A percentile compares a stretch with the other conserved stretches of the same genome.
These are phyloP conservation scores for Russula virescens DNA, from an alignment of 768 basidiomycete species.

Conservation along the genomic window DNA sequence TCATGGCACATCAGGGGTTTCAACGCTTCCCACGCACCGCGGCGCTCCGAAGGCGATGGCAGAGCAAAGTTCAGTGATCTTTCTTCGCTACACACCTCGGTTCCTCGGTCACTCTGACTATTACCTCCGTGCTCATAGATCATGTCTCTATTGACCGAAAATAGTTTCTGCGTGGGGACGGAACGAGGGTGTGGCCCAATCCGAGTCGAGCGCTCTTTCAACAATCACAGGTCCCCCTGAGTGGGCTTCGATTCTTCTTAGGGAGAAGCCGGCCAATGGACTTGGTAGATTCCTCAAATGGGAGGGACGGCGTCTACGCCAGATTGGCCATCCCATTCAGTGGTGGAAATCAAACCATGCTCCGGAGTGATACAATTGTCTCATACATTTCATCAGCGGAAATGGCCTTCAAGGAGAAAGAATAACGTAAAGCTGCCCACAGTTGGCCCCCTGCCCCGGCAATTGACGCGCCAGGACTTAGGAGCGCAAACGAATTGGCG, in stretches of 20 bases:
- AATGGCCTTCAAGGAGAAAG: background rate
- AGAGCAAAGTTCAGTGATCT: background rate
- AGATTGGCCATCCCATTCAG: background rate
- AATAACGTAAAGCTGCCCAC: background rate
- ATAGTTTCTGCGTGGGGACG: background rate
- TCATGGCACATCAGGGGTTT: background rate
- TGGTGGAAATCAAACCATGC: background rate
- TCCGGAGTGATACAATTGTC: background rate
- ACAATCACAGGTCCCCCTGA: background rate
- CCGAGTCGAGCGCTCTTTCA: background rate
- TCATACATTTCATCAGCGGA: background rate
- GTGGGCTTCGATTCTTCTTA: background rate
- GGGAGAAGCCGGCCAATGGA: background rate
- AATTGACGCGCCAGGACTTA: background rate
- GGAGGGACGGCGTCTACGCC: background rate
- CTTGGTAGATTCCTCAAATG: background rate
- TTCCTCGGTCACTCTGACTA: background rate
- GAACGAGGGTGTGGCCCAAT: background rate
- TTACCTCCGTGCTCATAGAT: background rate
- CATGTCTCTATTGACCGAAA: background rate
- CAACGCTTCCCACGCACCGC: background rate
- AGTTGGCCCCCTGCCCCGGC: background rate
- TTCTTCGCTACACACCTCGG: background rate
- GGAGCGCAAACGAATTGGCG: background rate
- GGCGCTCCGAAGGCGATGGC: background rate